phyloP scores from a whole-genome alignment of 805 yeast species.

The Metschnikowia similis region DNA sequence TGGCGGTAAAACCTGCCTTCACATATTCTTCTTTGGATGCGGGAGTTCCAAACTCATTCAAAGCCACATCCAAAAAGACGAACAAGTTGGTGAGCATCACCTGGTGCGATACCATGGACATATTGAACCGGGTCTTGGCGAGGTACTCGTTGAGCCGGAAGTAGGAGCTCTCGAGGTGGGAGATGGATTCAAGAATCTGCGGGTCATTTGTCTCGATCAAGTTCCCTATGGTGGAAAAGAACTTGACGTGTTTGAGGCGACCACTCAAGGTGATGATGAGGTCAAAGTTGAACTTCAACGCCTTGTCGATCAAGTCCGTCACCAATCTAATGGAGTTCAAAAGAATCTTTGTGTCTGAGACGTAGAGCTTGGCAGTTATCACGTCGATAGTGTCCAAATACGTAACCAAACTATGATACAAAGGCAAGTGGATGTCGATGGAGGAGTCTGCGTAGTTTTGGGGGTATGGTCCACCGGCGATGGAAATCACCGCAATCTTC shows the following conservation, averaged over 20 bases:
- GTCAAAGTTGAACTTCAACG: conserved; percentile 39
- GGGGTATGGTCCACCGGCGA: conserved; percentile 42
- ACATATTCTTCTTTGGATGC: conserved; percentile 42
- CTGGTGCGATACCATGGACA: conserved; percentile 36
- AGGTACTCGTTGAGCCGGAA: conserved; percentile 35
- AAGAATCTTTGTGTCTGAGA: conserved; percentile 42
- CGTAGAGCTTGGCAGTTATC: conserved; percentile 39
- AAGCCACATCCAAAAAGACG: conserved; percentile 33
- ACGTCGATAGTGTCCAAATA: conserved; percentile 40
- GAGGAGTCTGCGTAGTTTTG: conserved; percentile 27
- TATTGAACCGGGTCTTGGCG: conserved; percentile 31
- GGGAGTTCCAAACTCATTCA: conserved; percentile 40
- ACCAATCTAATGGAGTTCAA: conserved; percentile 43
- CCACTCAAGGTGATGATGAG: conserved; percentile 43
- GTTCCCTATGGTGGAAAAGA: conserved; percentile 41
- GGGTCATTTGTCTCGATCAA: conserved; percentile 38
- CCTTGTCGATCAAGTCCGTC: conserved; percentile 40
- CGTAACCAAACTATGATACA: conserved; percentile 35
- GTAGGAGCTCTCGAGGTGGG: conserved; percentile 30
- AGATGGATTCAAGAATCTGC: conserved; percentile 27
- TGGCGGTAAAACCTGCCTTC: conserved; percentile 44
- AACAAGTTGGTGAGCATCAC: conserved; percentile 38
- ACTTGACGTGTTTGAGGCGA: conserved; percentile 44
- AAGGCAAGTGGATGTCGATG: conserved; percentile 32
- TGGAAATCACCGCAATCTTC: conserved; percentile 37